Base-by-base conservation (phyloP, 495 filamentous ascomycete genomes). In the Penicillium parvum region DNA sequence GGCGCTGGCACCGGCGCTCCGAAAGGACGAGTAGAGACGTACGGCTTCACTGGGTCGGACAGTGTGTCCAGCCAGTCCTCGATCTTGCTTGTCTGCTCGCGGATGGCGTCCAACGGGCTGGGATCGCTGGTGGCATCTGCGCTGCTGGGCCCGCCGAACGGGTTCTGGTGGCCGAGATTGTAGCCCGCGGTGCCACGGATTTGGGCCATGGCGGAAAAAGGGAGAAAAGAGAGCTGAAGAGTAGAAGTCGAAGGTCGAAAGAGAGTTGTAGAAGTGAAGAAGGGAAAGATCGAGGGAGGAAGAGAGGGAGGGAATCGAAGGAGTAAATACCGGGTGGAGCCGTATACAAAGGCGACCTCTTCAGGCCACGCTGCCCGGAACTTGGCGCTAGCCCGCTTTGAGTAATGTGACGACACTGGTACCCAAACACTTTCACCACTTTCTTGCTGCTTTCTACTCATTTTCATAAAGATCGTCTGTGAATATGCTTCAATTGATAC, bases 161-260 rank as follows among this genome's bases (percentile, higher is more conserved):
- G 77, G 58, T 77, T 81, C 53, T 83, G 82, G 53, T 81, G 77
- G 49, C 86, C 88, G 57, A 97, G 83, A 66, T 96, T 91, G 70
- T 96, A 98, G 66, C 86, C 86, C 53, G 91, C 90, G 49, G 88
- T 95, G 65, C 91, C 92, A 76, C 91, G 80, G 68, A 97, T 92
- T 69, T 96, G 91, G 66, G 91, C 84, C 91, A 96, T 97, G 55
- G 53, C 67, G 60, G 40, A 43, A 20, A 10, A 42, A 38, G 25
- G 35, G 21, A 22, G 46, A 40, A 29, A 16, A 38, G 42, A 29
- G 22, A 19, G 27, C 34, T 17, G n/a, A 33, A 32, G n/a, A 36
- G 33, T 25, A 22, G 9, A 35, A 36, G 28, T 33, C 20, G 38
- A 17, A 43, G 39, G 20, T 16, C 18, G 28, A 26, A 37, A 26